Evolutionary conservation across 768 basidiomycete species (phyloP).

Genomic region (Trichaptum fuscoviolaceum): DNA sequence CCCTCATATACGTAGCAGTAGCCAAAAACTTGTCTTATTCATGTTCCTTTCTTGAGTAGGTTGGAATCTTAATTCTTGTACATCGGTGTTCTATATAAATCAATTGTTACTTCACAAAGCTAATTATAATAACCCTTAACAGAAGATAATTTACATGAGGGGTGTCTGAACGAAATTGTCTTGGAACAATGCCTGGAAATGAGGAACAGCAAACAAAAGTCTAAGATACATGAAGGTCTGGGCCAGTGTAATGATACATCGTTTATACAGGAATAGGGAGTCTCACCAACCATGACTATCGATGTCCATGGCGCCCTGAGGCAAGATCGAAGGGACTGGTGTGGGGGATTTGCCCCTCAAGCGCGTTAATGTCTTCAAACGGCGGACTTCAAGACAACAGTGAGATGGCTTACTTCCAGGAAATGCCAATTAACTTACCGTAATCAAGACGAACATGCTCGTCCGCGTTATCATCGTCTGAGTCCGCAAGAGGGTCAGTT

Average conservation of each 20-base stretch:
- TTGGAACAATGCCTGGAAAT: not conserved
- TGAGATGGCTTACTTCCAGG: not conserved
- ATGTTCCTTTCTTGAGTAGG: not conserved
- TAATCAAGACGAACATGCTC: slow-evolving; percentile 62
- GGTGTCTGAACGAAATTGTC: not conserved
- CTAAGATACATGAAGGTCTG: too few relatives aligned
- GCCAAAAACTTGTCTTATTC: not conserved
- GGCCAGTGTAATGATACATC: not conserved
- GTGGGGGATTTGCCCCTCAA: slow-evolving; percentile 3
- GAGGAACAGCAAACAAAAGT: too few relatives aligned
- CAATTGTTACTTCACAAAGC: not conserved
- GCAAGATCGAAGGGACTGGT: not conserved
- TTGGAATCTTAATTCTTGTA: slow-evolving; percentile 5
- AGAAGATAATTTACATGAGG: not conserved
- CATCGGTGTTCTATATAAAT: not conserved
- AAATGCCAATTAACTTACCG: slow-evolving; percentile 34
- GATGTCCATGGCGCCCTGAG: not conserved
- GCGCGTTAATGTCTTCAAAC: not conserved
- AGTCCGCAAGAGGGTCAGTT: slow-evolving; percentile 63
- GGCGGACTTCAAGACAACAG: not conserved
- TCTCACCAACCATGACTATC: not conserved
- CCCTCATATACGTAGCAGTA: not conserved
- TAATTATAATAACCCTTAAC: not conserved
- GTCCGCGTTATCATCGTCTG: slow-evolving; percentile 66
- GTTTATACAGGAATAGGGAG: not conserved